Percentiles rank a stretch among this genome's conserved stretches.
Evolutionary conservation across 352 stramenopile species (phyloP).

Genomic region (Phytophthora colocasiae): DNA sequence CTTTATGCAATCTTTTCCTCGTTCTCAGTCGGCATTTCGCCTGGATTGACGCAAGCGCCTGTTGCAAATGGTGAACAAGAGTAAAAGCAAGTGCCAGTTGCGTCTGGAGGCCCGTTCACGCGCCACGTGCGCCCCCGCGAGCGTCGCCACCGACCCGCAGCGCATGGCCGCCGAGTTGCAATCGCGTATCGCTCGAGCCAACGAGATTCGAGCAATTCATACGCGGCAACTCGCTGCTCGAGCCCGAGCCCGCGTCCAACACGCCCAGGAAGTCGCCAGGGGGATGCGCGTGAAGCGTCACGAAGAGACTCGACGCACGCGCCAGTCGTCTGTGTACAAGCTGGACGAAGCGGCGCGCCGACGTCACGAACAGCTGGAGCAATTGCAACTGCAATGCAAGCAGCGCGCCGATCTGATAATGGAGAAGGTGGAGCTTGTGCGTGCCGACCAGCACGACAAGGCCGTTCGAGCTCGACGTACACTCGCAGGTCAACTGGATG

Average conservation of each 20-base stretch:
- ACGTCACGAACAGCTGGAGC: slow-evolving; percentile 49
- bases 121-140: slow-evolving; percentile 21
- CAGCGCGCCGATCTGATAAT: slow-evolving; percentile 49
- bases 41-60: not conserved
- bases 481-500: slow-evolving; percentile 57
- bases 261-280: slow-evolving; percentile 61
- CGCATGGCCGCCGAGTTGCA: slow-evolving; percentile 31
- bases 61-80: slow-evolving; percentile 50
- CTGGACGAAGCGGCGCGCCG: slow-evolving; percentile 56
- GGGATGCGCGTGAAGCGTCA: slow-evolving; percentile 60
- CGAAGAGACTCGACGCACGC: slow-evolving; percentile 45
- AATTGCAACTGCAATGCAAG: slow-evolving; percentile 57
- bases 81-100: slow-evolving; percentile 76
- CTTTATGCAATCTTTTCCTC: not conserved
- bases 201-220: slow-evolving; percentile 48
- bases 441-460: slow-evolving; percentile 49
- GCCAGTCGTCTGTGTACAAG: slow-evolving; percentile 46
- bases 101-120: slow-evolving; percentile 67
- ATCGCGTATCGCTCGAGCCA: slow-evolving; percentile 58
- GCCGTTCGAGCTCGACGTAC: slow-evolving; percentile 42
- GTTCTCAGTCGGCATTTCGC: slow-evolving; percentile 73
- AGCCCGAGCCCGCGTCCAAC: slow-evolving; percentile 58
- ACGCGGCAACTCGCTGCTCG: slow-evolving; percentile 51
- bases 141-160: not conserved
- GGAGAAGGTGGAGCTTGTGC: slow-evolving; percentile 64